Evolutionary conservation across 202 grass and related monocot species (phyloP).

Genomic region (Bolboschoenoplectus hybrid): DNA sequence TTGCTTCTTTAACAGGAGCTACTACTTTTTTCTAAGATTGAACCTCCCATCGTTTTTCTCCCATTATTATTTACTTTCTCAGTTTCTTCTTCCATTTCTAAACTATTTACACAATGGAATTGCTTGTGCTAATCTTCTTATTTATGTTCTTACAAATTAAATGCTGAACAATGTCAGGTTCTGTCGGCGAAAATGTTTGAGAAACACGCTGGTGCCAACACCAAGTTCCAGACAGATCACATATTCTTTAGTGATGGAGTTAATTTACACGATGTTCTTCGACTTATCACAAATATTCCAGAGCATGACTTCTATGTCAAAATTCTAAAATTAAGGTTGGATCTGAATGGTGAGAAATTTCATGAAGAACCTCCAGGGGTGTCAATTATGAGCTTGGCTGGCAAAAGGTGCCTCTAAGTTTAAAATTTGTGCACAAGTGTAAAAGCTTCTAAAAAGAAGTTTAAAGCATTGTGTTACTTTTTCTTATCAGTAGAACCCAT

Average conservation of each 20-base stretch:
- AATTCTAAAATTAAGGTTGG: constrained; percentile 42
- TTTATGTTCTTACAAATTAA: background rate
- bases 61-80: background rate
- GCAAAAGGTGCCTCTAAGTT: background rate
- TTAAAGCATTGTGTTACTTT: background rate
- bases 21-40: background rate
- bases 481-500: background rate
- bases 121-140: background rate
- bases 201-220: constrained; percentile 48
- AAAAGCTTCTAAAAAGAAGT: background rate
- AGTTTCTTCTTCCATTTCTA: constrained; percentile 24
- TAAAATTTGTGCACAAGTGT: background rate
- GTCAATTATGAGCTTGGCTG: background rate
- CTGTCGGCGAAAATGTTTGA: constrained; percentile 59
- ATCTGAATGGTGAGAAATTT: constrained; percentile 34
- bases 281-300: constrained; percentile 39
- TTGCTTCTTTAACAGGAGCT: background rate
- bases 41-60: background rate
- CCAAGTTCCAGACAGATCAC: constrained; percentile 53
- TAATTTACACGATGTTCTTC: constrained; percentile 53
- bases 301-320: constrained; percentile 32
- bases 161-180: constrained; percentile 34
- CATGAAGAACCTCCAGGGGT: constrained; percentile 8
- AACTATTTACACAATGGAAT: background rate
- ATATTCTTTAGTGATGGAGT: constrained; percentile 56